phyloP scores from a whole-genome alignment of 2,329 filamentous ascomycete species.

The Nothophoma quercina region DNA sequence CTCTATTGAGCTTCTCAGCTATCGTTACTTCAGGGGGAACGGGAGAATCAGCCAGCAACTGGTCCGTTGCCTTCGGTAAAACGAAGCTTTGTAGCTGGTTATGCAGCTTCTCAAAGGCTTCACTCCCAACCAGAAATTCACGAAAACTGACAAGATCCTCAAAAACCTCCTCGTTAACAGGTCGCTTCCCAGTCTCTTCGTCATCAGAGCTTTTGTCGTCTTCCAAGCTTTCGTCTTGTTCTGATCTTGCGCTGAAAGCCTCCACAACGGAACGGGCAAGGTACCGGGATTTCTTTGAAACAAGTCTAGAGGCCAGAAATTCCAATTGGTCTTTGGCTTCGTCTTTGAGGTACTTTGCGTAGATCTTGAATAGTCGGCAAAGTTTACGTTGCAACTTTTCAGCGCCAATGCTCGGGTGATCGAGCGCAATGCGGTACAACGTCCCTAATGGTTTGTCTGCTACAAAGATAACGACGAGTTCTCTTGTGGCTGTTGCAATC shows the following conservation, averaged over 20 bases:
- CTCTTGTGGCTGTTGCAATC: neutral
- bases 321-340: neutral
- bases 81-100: slow-evolving; percentile 13
- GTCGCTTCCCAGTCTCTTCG: neutral
- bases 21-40: neutral
- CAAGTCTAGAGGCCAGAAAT: neutral
- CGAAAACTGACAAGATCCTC: slow-evolving; percentile 19
- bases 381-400: neutral
- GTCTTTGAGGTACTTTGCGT: neutral
- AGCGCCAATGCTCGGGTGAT: neutral
- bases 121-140: slow-evolving; percentile 23
- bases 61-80: neutral
- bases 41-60: no score
- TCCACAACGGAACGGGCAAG: no score
- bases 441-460: neutral
- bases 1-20: neutral
- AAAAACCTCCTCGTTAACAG: slow-evolving; percentile 19
- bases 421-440: neutral
- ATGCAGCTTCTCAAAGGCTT: slow-evolving; percentile 18
- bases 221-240: neutral
- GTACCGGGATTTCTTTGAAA: neutral
- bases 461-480: neutral
- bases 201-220: slow-evolving; percentile 14
- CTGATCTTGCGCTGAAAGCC: no score
- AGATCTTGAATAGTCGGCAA: neutral